Conservation (phyloP, 768 basidiomycete species). For the Amanita subjunquillea region DNA sequence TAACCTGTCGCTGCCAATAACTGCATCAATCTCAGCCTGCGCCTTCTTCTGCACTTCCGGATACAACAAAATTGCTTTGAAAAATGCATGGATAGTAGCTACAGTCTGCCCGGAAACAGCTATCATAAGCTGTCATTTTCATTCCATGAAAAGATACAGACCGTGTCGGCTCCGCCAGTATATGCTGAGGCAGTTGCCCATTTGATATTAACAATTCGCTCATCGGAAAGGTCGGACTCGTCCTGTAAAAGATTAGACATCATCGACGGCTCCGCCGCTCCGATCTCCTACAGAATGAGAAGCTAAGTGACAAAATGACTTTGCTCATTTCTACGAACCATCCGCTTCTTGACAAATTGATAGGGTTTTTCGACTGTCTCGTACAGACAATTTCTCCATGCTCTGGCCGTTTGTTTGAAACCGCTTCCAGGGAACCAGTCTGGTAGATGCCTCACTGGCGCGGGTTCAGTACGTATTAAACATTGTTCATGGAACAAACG, state of each 20-base stretch:
- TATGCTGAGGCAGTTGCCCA: conserved; percentile 40
- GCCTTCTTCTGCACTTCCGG: conserved; percentile 28
- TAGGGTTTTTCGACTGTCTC: conserved; percentile 27
- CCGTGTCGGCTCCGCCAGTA: conserved; percentile 30
- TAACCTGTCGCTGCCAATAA: conserved; percentile 28
- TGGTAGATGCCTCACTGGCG: conserved; percentile 29
- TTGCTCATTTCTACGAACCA: conserved; percentile 14
- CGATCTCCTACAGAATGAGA: conserved; percentile 12
- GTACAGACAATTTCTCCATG: conserved; percentile 20
- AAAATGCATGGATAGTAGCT: conserved; percentile 25
- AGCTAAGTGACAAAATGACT: neutral
- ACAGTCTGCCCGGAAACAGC: conserved; percentile 20
- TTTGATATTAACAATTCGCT: conserved; percentile 28
- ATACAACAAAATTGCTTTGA: conserved; percentile 28
- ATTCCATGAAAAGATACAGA: neutral
- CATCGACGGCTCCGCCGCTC: conserved; percentile 24
- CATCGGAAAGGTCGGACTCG: conserved; percentile 15
- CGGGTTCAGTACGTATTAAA: neutral
- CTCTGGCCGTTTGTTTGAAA: conserved; percentile 29
- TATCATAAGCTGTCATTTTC: neutral
- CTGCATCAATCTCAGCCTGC: conserved; percentile 30
- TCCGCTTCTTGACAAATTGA: conserved; percentile 16
- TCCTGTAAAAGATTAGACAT: conserved; percentile 21
- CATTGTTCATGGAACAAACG: neutral
- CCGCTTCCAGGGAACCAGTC: conserved; percentile 36